Conservation (phyloP, 805 yeast genomes). For the Candida silvicultrix region DNA sequence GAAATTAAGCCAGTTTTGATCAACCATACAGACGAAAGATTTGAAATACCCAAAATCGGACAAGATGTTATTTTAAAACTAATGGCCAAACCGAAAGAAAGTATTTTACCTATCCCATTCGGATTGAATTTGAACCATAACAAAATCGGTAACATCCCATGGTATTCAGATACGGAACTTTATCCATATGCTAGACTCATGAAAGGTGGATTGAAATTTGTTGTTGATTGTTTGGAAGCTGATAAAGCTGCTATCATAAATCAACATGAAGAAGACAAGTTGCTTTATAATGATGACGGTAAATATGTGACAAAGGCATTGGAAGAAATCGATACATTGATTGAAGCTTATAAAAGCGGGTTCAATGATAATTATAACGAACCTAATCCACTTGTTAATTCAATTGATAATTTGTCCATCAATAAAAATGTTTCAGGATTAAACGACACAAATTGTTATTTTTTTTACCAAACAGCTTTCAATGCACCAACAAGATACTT, state of each 20-base stretch:
- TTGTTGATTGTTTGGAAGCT: constrained; percentile 44
- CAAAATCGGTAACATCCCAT: constrained; percentile 46
- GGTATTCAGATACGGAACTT: constrained; percentile 34
- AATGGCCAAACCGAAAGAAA: constrained; percentile 48
- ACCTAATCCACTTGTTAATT: constrained; percentile 11
- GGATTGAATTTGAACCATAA: constrained; percentile 34
- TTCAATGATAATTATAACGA: constrained; percentile 18
- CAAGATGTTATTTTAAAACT: constrained; percentile 54
- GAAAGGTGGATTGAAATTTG: constrained; percentile 53
- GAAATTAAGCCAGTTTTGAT: constrained; percentile 63
- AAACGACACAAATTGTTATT: constrained; percentile 44
- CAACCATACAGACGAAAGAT: constrained; percentile 40
- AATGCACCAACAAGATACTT: constrained; percentile 60
- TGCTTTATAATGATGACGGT: constrained; percentile 55
- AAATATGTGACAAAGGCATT: constrained; percentile 49
- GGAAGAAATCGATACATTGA: constrained; percentile 41
- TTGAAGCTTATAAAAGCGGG: constrained; percentile 31
- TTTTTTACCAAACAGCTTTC: constrained; percentile 75
- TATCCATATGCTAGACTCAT: constrained; percentile 59
- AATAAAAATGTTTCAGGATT: constrained; percentile 11
- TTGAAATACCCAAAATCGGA: constrained; percentile 52
- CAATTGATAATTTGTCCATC: constrained; percentile 11
- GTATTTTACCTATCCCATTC: constrained; percentile 43
- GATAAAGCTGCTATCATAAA: constrained; percentile 52
- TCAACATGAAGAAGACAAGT: constrained; percentile 51